A percentile compares a stretch with the other conserved stretches of the same genome.
Evolutionary conservation across 108 stramenopile genomes (phyloP).

Genomic region (Skeletonema costatum): DNA sequence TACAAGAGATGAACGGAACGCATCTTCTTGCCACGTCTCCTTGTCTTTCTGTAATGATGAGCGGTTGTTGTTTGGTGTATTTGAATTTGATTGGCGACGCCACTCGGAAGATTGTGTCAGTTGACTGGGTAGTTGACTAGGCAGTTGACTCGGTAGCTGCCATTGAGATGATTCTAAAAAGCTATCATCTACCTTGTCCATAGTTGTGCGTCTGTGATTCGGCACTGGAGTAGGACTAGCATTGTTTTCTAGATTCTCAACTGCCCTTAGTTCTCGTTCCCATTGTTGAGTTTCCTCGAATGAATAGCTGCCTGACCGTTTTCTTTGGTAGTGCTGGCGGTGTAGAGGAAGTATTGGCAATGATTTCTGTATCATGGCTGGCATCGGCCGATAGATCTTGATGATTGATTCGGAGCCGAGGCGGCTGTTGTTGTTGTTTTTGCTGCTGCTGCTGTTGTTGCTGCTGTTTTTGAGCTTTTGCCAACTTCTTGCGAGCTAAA

Average conservation of each 20-base stretch:
- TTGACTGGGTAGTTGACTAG: background rate
- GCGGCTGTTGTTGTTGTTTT: background rate
- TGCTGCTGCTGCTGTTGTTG: background rate
- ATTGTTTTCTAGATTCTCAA: background rate
- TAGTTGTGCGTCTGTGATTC: background rate
- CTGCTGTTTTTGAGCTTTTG: background rate
- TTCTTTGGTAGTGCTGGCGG: background rate
- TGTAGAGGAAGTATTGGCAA: background rate
- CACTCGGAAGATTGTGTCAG: background rate
- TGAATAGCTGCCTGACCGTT: background rate
- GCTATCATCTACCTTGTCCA: background rate
- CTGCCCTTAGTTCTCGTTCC: slow-evolving; percentile 25
- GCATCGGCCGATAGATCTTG: background rate
- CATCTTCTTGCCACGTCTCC: slow-evolving; percentile 40
- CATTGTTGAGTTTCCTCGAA: slow-evolving; percentile 30
- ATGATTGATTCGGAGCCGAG: background rate
- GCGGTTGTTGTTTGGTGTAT: slow-evolving; percentile 11
- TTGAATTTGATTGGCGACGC: slow-evolving; percentile 4
- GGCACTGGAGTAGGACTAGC: slow-evolving; percentile 2
- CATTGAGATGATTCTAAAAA: slow-evolving; percentile 7
- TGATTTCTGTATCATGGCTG: slow-evolving; percentile 1
- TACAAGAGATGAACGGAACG: slow-evolving; percentile 32
- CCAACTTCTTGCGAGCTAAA: background rate
- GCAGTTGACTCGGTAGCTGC: background rate
- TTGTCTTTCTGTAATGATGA: background rate